phyloP scores from a whole-genome alignment of 352 stramenopile species.

The Phytophthora niederhauseri region DNA sequence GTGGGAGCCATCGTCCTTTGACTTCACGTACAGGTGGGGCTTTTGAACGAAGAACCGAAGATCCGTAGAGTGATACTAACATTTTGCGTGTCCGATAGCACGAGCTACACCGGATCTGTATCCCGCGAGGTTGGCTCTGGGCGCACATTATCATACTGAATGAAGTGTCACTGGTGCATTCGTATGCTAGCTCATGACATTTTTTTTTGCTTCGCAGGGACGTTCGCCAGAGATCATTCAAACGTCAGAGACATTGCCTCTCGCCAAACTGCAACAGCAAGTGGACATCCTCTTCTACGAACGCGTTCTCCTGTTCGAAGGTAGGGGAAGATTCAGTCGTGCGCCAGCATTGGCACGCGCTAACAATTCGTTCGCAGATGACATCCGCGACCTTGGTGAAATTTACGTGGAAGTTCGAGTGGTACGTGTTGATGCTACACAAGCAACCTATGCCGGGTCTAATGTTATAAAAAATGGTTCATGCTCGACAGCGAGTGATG shows the following conservation, averaged over 20 bases:
- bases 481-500: slow-evolving; percentile 53
- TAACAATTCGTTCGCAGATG: slow-evolving; percentile 39
- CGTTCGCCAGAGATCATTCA: slow-evolving; percentile 7
- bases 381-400: slow-evolving; percentile 67
- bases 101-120: slow-evolving; percentile 45
- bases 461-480: slow-evolving; percentile 8
- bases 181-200: not conserved
- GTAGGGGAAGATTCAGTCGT: slow-evolving; percentile 19
- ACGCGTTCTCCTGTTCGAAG: slow-evolving; percentile 65
- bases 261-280: slow-evolving; percentile 61
- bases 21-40: slow-evolving; percentile 64
- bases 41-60: not conserved
- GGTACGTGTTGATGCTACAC: slow-evolving; percentile 29
- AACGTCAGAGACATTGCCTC: slow-evolving; percentile 45
- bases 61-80: not conserved
- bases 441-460: not conserved
- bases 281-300: slow-evolving; percentile 67
- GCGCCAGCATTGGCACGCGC: not conserved
- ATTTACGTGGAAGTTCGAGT: slow-evolving; percentile 67
- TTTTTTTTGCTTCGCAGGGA: slow-evolving; percentile 11
- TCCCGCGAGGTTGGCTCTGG: slow-evolving; percentile 22
- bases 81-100: slow-evolving; percentile 17
- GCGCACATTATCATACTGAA: not conserved
- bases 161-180: not conserved
- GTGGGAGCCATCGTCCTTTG: slow-evolving; percentile 50